phyloP scores from a whole-genome alignment of 148 eudicot species.

The Arctostaphylos glauca region DNA sequence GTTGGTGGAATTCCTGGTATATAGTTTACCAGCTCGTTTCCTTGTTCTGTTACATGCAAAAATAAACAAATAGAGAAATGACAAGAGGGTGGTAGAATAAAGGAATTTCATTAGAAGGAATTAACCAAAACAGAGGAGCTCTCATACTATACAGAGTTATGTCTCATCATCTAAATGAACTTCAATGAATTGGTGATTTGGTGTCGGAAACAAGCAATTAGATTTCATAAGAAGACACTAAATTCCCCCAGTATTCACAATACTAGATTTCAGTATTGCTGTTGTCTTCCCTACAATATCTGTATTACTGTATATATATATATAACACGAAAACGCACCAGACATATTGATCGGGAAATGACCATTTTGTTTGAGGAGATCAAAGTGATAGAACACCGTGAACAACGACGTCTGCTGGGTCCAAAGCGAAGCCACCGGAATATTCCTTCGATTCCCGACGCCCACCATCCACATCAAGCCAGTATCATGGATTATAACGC shows the following conservation, averaged over 20 bases:
- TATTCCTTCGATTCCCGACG: neutral
- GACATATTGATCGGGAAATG: neutral
- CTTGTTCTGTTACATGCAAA: slow-evolving; percentile 27
- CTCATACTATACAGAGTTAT: neutral
- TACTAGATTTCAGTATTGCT: too few species aligned
- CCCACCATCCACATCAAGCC: slow-evolving; percentile 5
- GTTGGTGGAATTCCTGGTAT: slow-evolving; percentile 61
- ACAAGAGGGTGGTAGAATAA: neutral
- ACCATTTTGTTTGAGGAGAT: slow-evolving; percentile 9
- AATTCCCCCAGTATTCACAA: too few species aligned
- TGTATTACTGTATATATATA: too few species aligned
- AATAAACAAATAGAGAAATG: neutral
- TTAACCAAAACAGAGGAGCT: too few species aligned
- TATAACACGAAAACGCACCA: neutral
- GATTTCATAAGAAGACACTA: too few species aligned
- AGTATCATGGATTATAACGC: slow-evolving; percentile 8
- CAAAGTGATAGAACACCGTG: neutral
- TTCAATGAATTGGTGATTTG: too few species aligned
- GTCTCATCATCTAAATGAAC: too few species aligned
- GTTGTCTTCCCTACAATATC: too few species aligned
- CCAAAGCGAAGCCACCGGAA: slow-evolving; percentile 6
- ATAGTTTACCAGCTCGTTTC: slow-evolving; percentile 45
- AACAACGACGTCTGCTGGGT: neutral
- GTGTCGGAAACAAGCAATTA: too few species aligned
- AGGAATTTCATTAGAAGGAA: too few species aligned